These are phyloP conservation scores for Tetrapisispora fleetii DNA, from an alignment of 805 yeast genomes.

Conservation along the genomic window DNA sequence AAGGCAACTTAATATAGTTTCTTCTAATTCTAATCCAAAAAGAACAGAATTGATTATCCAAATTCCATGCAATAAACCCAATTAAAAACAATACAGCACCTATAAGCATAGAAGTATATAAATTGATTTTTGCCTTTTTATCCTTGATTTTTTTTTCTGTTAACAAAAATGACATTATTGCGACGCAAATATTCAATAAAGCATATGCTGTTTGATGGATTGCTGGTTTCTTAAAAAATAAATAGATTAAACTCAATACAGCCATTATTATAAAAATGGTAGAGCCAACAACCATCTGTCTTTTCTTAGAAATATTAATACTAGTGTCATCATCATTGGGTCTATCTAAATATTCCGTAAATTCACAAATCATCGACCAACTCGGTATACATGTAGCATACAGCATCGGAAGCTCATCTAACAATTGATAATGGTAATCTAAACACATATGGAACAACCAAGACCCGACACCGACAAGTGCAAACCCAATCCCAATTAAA, in stretches of 20 bases:
- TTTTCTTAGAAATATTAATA: background rate
- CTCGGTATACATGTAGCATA: constrained; percentile 93
- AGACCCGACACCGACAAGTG: constrained; percentile 83
- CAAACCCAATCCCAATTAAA: constrained; percentile 66
- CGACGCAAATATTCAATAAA: constrained; percentile 58
- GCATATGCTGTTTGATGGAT: constrained; percentile 87
- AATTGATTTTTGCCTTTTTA: constrained; percentile 34
- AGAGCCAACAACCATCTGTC: constrained; percentile 9
- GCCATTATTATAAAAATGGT: constrained; percentile 6
- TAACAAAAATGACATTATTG: constrained; percentile 46
- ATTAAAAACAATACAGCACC: constrained; percentile 56
- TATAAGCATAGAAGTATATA: constrained; percentile 44
- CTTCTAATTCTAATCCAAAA: constrained; percentile 51
- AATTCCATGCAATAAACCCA: constrained; percentile 82
- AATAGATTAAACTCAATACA: constrained; percentile 39
- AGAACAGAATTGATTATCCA: constrained; percentile 74
- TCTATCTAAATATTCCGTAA: constrained; percentile 20
- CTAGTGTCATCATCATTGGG: background rate
- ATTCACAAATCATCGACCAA: constrained; percentile 67
- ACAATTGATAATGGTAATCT: constrained; percentile 72
- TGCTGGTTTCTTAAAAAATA: constrained; percentile 69
- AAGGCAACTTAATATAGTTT: constrained; percentile 57
- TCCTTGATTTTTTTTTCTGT: constrained; percentile 50
- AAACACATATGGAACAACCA: constrained; percentile 95
- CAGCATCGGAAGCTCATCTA: constrained; percentile 95